Evolutionary conservation across 306 rosid species (phyloP), one percentile per base, ranked within the genome.

Genomic region (Prunus dulcis): DNA sequence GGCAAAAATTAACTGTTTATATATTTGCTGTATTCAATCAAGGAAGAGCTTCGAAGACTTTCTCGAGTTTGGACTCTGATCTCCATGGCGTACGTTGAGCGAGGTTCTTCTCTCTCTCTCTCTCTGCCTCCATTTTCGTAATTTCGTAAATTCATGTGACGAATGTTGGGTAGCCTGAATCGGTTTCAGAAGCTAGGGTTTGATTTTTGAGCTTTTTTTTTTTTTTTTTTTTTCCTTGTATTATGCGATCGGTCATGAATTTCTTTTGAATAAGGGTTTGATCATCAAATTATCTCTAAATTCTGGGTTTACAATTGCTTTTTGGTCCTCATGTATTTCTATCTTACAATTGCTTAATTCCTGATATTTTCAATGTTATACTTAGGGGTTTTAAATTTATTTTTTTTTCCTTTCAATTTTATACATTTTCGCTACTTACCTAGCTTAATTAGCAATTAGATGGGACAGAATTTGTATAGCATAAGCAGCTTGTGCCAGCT

Each of bases 71-170:
- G 12, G 57, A 19, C 27, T 30, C 28, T 56, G 25, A 69, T 52
- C 28, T 51, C 74, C 45, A 88, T 88, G 88, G 87, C 91, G 34
- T 88, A 81, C 76, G 84, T 88, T 9, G 91, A 88, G 62, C 77
- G 86, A 81, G 91, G 89, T 85, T 70, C 27, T 17, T 13, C 61
- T 18, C 45, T 64, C 50, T 18, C 45, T 64, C 20, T 18, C 61
- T 58, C 25, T 18, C 25, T 14, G 13, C 3, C 25, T 68, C 5
- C 43, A 5, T 23, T 12, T 62, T n/a, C 12, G 9, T 22, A 9
- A 75, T 12, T 70, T 12, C 55, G 52, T 28, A 46, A 64, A 17
- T 41, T 19, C 14, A 22, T 9, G 5, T 71, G 12, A 12, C 2
- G 2, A 12, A 12, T 18, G 55, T 20, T 6, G 64, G 25, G 20